phyloP scores from a whole-genome alignment of 2,329 filamentous ascomycete genomes.

The Fusarium continuum region DNA sequence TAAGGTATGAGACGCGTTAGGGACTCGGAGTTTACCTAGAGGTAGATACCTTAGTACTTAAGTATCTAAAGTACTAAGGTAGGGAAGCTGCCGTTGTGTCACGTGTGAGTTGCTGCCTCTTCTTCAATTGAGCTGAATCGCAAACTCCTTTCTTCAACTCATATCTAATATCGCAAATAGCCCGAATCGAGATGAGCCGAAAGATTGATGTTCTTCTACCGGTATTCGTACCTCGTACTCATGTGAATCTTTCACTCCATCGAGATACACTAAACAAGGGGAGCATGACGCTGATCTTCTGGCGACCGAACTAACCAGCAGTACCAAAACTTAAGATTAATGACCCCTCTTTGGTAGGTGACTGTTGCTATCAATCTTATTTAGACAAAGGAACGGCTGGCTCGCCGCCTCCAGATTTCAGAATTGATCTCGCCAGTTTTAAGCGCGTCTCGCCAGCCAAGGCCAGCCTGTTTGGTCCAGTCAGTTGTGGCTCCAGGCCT shows the following conservation, averaged over 20 bases:
- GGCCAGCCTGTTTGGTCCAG: conserved; percentile 11
- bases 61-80: too few relatives aligned
- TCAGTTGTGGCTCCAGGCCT: conserved; percentile 39
- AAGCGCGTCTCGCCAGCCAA: conserved; percentile 21
- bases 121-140: too few relatives aligned
- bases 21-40: too few relatives aligned
- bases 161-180: not conserved
- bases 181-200: not conserved
- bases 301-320: not conserved
- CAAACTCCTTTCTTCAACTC: not conserved
- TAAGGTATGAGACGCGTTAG: too few relatives aligned
- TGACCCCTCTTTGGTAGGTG: conserved; percentile 22
- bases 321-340: conserved; percentile 31
- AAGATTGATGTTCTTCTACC: not conserved
- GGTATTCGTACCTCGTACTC: not conserved
- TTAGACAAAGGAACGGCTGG: conserved; percentile 11
- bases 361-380: conserved; percentile 26
- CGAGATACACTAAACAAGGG: conserved; percentile 8
- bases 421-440: not conserved
- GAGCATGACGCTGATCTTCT: conserved; percentile 26
- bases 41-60: too few relatives aligned
- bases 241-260: conserved; percentile 1
- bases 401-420: conserved; percentile 14
- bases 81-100: not conserved
- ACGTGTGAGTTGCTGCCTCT: not conserved